Evolutionary conservation across 371 early-diverging fungal genomes (phyloP).

Genomic region (Rhizopus sp.): DNA sequence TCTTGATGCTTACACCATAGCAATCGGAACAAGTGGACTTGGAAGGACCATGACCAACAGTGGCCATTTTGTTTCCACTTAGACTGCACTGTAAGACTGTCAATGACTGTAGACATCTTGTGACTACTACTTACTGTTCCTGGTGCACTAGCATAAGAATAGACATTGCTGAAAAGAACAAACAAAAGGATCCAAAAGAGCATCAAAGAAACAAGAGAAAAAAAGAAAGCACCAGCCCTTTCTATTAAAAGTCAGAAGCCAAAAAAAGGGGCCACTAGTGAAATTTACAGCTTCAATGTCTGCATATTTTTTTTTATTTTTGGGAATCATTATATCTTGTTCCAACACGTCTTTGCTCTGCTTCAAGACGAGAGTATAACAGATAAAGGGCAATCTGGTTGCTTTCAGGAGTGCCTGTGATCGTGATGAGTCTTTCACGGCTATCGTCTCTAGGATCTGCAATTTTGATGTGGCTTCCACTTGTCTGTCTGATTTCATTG

Average conservation of each 20-base stretch:
- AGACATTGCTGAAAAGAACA: not conserved
- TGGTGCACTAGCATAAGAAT: slow-evolving; percentile 41
- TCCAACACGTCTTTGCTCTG: slow-evolving; percentile 63
- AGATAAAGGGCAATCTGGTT: slow-evolving; percentile 83
- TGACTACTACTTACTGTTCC: slow-evolving; percentile 40
- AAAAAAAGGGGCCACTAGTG: not conserved
- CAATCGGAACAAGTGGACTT: slow-evolving; percentile 41
- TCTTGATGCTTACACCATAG: slow-evolving; percentile 30
- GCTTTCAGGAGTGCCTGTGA: slow-evolving; percentile 79
- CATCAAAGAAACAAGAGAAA: not conserved
- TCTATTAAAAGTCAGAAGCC: not conserved
- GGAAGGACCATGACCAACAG: slow-evolving; percentile 50
- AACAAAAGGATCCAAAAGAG: not conserved
- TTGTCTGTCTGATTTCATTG: slow-evolving; percentile 78
- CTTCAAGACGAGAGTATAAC: slow-evolving; percentile 77
- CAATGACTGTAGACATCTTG: not conserved
- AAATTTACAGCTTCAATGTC: not conserved
- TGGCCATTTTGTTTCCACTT: slow-evolving; percentile 33
- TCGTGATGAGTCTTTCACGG: slow-evolving; percentile 78
- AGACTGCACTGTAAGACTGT: slow-evolving; percentile 36
- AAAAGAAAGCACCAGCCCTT: not conserved
- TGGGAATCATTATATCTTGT: slow-evolving; percentile 25
- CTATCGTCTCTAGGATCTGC: slow-evolving; percentile 62
- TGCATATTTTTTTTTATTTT: not conserved
- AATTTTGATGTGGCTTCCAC: slow-evolving; percentile 81